Conservation (phyloP, 2,329 filamentous ascomycete genomes). For the Diaporthe sp. region DNA sequence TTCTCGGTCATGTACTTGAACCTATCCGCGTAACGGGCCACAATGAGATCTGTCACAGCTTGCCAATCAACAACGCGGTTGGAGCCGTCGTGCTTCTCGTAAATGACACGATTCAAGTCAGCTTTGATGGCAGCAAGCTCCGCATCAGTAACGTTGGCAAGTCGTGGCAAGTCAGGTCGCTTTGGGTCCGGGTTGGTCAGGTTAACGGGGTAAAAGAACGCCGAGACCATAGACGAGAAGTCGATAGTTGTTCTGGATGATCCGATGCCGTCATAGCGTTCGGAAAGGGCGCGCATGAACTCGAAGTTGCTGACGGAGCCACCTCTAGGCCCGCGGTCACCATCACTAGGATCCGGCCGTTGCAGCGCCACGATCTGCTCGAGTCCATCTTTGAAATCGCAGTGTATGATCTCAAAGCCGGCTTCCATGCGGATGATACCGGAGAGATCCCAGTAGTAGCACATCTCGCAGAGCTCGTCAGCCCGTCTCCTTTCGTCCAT, state of each 20-base stretch:
- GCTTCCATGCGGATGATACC: conserved; percentile 77
- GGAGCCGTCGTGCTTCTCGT: conserved; percentile 51
- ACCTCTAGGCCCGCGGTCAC: conserved; percentile 38
- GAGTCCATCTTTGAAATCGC: conserved; percentile 67
- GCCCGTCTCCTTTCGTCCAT: conserved; percentile 68
- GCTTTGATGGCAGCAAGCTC: conserved; percentile 50
- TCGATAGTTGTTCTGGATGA: conserved; percentile 58
- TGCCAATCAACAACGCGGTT: conserved; percentile 73
- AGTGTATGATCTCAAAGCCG: conserved; percentile 80
- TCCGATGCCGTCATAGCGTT: conserved; percentile 63
- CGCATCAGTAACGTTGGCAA: conserved; percentile 42
- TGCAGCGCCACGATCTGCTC: conserved; percentile 52
- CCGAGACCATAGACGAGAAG: conserved; percentile 66
- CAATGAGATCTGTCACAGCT: conserved; percentile 74
- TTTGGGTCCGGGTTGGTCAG: conserved; percentile 57
- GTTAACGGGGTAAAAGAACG: conserved; percentile 65
- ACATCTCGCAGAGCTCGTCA: conserved; percentile 67
- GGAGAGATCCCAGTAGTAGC: conserved; percentile 69
- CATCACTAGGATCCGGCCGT: conserved; percentile 44
- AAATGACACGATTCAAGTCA: conserved; percentile 46
- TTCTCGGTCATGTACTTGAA: conserved; percentile 58
- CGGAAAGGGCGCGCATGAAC: conserved; percentile 57
- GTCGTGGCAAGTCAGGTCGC: conserved; percentile 46
- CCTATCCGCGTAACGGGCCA: conserved; percentile 71
- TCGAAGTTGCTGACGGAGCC: conserved; percentile 53